These are phyloP conservation scores for Picea sitchensis DNA, from an alignment of 75 land plant species.

Conservation along the genomic window DNA sequence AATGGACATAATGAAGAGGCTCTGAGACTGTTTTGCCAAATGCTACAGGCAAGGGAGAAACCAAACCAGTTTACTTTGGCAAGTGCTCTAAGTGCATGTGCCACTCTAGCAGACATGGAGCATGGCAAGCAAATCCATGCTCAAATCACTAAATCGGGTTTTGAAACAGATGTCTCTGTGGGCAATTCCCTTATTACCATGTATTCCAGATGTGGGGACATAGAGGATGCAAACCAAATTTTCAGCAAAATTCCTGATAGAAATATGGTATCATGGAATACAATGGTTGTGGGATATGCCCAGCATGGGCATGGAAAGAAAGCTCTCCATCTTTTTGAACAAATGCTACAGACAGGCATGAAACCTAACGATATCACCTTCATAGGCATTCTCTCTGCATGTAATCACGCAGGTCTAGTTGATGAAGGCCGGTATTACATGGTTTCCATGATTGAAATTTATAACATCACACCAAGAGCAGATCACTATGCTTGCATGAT, in stretches of 20 bases:
- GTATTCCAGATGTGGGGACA: slow-evolving; percentile 58
- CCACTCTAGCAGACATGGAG: slow-evolving; percentile 21
- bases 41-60: slow-evolving; percentile 17
- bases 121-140: slow-evolving; percentile 45
- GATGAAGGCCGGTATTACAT: slow-evolving; percentile 41
- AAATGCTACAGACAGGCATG: slow-evolving; percentile 36
- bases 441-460: slow-evolving; percentile 23
- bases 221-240: slow-evolving; percentile 19
- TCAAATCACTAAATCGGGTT: slow-evolving; percentile 25
- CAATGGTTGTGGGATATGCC: slow-evolving; percentile 36
- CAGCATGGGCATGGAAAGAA: slow-evolving; percentile 32
- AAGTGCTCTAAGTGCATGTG: slow-evolving; percentile 33
- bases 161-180: slow-evolving; percentile 21
- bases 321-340: slow-evolving; percentile 33
- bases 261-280: slow-evolving; percentile 48
- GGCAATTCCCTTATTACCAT: slow-evolving; percentile 45
- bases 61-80: slow-evolving; percentile 38
- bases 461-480: slow-evolving; percentile 14
- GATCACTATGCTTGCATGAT: slow-evolving; percentile 55
- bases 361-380: slow-evolving; percentile 50
- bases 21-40: slow-evolving; percentile 17
- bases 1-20: slow-evolving; percentile 27
- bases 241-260: slow-evolving; percentile 26
- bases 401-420: slow-evolving; percentile 46
- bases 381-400: slow-evolving; percentile 41